Conservation (phyloP, 176 grass and related monocot species). For the Urochloa ruziziensis region DNA sequence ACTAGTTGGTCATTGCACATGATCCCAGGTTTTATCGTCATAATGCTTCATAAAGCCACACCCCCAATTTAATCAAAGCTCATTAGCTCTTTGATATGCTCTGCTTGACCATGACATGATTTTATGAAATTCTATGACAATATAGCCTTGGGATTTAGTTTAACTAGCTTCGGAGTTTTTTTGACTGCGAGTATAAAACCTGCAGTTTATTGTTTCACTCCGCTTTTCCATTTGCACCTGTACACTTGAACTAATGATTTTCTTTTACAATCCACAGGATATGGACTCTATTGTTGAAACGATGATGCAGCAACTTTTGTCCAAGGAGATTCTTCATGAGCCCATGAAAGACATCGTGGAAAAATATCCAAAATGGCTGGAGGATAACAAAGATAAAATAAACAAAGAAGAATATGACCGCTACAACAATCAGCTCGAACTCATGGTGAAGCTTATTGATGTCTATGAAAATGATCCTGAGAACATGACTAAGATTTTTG, state of each 20-base stretch:
- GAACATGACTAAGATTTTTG: conserved; percentile 81
- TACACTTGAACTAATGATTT: conserved; percentile 2
- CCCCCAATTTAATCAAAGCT: not conserved
- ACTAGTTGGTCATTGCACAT: not conserved
- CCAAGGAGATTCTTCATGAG: conserved; percentile 94
- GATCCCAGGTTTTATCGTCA: not conserved
- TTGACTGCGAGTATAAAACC: not conserved
- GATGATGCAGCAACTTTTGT: conserved; percentile 97
- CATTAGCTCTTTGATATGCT: not conserved
- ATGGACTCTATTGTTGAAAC: conserved; percentile 96
- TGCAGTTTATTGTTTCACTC: not conserved
- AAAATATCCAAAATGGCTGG: conserved; percentile 92
- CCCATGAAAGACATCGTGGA: conserved; percentile 97
- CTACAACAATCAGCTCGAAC: conserved; percentile 69
- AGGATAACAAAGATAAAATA: conserved; percentile 74
- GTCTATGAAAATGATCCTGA: conserved; percentile 86
- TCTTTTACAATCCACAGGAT: conserved; percentile 48
- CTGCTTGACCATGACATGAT: not conserved
- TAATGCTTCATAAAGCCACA: not conserved
- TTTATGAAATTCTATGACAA: not conserved
- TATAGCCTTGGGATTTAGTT: not conserved
- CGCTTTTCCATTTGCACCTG: not conserved
- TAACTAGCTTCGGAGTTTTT: not conserved
- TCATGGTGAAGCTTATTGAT: conserved; percentile 77
- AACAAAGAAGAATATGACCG: conserved; percentile 73